These are phyloP conservation scores for Pinus taeda DNA, from an alignment of 75 land plant genomes.

Conservation along the genomic window DNA sequence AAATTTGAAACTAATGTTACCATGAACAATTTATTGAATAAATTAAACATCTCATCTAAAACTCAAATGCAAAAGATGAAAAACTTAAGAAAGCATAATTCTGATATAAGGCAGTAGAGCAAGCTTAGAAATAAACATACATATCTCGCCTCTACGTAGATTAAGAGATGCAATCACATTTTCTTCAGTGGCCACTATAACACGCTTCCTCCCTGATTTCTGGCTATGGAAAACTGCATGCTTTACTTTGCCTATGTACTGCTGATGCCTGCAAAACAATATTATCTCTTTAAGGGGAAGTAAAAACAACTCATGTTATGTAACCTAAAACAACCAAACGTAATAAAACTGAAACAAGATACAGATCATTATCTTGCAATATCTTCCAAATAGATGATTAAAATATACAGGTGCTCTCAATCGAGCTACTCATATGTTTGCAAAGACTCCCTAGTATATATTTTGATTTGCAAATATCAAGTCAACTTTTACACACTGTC, in stretches of 20 bases:
- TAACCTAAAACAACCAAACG: neutral
- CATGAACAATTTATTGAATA: too few relatives aligned
- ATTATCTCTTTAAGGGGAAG: neutral
- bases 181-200: constrained; percentile 89
- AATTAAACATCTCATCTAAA: neutral
- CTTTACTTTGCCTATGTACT: constrained; percentile 92
- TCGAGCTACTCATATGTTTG: neutral
- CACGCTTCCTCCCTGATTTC: constrained; percentile 92
- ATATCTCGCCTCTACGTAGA: constrained; percentile 91
- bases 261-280: constrained; percentile 75
- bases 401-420: neutral
- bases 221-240: constrained; percentile 95
- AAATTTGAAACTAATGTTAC: too few relatives aligned
- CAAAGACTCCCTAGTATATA: neutral
- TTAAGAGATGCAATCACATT: constrained; percentile 94
- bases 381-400: neutral
- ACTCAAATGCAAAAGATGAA: neutral
- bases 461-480: too few relatives aligned
- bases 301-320: neutral
- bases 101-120: neutral
- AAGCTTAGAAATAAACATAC: constrained; percentile 40
- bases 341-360: neutral
- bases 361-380: neutral
- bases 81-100: neutral
- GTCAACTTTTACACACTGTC: too few relatives aligned